Evolutionary conservation across 2,329 filamentous ascomycete species (phyloP).

Genomic region (Trichoderma guizhouense): DNA sequence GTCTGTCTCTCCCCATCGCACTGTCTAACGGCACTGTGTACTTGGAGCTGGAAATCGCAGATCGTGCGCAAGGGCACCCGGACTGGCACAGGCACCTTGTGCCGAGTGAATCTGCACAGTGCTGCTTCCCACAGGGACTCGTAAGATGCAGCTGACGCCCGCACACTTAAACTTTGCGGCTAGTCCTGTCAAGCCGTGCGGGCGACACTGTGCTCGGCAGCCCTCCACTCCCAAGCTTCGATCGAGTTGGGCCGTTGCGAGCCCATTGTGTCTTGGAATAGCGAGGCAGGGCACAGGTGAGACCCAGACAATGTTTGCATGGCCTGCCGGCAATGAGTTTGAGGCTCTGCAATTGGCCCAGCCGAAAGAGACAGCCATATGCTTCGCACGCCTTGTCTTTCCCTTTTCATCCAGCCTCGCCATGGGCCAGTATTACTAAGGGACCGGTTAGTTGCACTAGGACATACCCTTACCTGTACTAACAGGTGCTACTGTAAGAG

Average conservation of each 20-base stretch:
- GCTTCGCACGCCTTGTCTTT: slow-evolving; percentile 3
- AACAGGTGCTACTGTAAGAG: background rate
- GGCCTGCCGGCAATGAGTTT: background rate
- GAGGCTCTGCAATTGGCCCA: background rate
- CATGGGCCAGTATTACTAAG: background rate
- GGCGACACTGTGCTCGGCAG: background rate
- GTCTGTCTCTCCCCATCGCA: background rate
- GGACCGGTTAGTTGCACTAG: background rate
- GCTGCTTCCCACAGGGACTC: background rate
- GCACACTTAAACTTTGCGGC: background rate
- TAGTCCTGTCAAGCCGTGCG: background rate
- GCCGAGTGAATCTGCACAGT: background rate
- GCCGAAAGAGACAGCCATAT: background rate
- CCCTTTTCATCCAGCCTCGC: slow-evolving; percentile 2
- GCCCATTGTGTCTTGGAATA: slow-evolving; percentile 14
- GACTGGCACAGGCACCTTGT: background rate
- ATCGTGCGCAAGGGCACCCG: slow-evolving; percentile 8
- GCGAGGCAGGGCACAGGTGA: slow-evolving; percentile 10
- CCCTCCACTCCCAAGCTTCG: background rate
- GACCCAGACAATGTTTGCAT: background rate
- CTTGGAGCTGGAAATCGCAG: background rate
- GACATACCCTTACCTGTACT: background rate
- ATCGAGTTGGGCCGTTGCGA: background rate
- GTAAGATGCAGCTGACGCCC: slow-evolving; percentile 15
- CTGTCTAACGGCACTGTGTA: slow-evolving; percentile 1